A percentile compares a stretch with the other conserved stretches of the same genome.
phyloP scores from a whole-genome alignment of 2,329 filamentous ascomycete species.

The Fusarium sp. region DNA sequence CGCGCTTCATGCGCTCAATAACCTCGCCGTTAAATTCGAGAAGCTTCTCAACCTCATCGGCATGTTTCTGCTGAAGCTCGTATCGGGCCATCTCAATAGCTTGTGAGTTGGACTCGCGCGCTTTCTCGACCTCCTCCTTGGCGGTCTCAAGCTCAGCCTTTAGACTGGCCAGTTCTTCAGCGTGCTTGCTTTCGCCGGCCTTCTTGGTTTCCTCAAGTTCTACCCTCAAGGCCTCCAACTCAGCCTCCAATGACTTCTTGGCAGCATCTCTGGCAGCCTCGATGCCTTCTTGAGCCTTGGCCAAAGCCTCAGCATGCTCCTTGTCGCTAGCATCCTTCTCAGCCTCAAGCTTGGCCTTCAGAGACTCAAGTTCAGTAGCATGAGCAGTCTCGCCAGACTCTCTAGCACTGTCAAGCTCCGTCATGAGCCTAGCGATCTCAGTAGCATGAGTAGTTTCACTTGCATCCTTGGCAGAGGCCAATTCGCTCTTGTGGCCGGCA shows the following conservation, averaged over 20 bases:
- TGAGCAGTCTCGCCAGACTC: constrained; percentile 42
- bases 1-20: constrained; percentile 52
- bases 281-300: constrained; percentile 46
- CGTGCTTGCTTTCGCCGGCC: constrained; percentile 46
- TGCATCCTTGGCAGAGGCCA: constrained; percentile 45
- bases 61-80: constrained; percentile 56
- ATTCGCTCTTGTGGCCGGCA: constrained; percentile 45
- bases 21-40: constrained; percentile 54
- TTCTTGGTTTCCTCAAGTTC: constrained; percentile 57
- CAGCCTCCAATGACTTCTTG: constrained; percentile 47
- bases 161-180: constrained; percentile 47
- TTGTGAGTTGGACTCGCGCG: constrained; percentile 54
- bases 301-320: constrained; percentile 44
- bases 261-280: constrained; percentile 42
- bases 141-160: constrained; percentile 40
- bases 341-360: constrained; percentile 55
- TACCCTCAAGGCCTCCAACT: constrained; percentile 52
- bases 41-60: constrained; percentile 59
- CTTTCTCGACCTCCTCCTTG: constrained; percentile 55
- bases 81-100: constrained; percentile 57
- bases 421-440: constrained; percentile 41
- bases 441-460: constrained; percentile 41
- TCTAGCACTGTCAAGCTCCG: constrained; percentile 46
- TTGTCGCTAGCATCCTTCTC: constrained; percentile 53
- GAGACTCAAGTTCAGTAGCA: constrained; percentile 49